These are phyloP conservation scores for Citrus cavaleriei DNA, from an alignment of 345 rosid genomes.

Conservation along the genomic window DNA sequence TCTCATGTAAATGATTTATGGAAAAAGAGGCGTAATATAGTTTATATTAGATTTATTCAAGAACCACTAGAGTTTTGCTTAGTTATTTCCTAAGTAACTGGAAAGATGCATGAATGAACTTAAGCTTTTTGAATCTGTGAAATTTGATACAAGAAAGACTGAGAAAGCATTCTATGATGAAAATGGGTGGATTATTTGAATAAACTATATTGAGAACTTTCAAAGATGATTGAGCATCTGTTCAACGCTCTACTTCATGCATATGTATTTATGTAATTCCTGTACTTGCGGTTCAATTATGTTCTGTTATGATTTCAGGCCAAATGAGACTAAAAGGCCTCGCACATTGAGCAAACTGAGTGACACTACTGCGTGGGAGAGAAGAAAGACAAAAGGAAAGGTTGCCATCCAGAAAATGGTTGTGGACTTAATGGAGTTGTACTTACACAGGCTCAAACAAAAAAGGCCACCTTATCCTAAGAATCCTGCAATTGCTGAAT, in stretches of 20 bases:
- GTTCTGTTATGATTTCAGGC: constrained; percentile 42
- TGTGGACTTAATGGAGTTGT: constrained; percentile 94
- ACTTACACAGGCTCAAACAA: constrained; percentile 85
- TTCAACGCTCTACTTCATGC: neutral
- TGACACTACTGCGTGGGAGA: constrained; percentile 83
- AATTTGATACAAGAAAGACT: neutral
- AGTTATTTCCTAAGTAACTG: neutral
- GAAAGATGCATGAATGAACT: neutral
- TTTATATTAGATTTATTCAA: neutral
- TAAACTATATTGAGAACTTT: neutral
- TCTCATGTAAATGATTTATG: neutral
- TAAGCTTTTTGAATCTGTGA: neutral
- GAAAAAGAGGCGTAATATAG: neutral
- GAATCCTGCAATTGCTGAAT: constrained; percentile 61
- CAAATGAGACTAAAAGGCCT: constrained; percentile 79
- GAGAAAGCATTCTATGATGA: neutral
- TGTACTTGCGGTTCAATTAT: constrained; percentile 6
- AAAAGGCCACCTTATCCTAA: constrained; percentile 78
- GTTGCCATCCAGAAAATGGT: constrained; percentile 98
- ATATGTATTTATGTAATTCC: neutral
- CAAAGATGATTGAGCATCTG: neutral
- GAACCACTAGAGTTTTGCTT: neutral
- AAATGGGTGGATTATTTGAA: neutral
- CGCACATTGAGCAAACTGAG: constrained; percentile 75
- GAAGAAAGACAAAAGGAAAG: constrained; percentile 90